Percentiles rank a stretch among this genome's conserved stretches.
Evolutionary conservation across 2,329 filamentous ascomycete genomes (phyloP).

Genomic region (Boeremia exigua): DNA sequence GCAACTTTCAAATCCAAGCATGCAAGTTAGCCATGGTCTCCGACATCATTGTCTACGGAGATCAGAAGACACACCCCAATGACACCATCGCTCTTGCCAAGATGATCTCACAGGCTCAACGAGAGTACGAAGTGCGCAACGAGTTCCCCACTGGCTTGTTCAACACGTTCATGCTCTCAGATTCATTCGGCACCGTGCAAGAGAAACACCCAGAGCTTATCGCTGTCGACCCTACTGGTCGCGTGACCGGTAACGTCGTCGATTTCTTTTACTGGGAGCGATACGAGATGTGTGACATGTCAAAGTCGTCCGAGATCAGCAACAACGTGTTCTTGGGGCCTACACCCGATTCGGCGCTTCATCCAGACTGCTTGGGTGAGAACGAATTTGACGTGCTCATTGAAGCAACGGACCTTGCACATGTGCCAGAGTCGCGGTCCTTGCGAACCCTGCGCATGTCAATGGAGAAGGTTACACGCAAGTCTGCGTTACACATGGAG

Average conservation of each 20-base stretch:
- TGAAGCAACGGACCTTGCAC: slow-evolving; percentile 85
- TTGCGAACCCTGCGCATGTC: slow-evolving; percentile 68
- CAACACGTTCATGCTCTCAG: slow-evolving; percentile 80
- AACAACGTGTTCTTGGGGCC: slow-evolving; percentile 90
- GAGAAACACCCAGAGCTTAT: slow-evolving; percentile 72
- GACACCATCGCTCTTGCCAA: slow-evolving; percentile 70
- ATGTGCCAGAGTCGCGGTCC: slow-evolving; percentile 71
- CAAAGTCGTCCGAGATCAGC: slow-evolving; percentile 84
- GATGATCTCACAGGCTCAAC: slow-evolving; percentile 76
- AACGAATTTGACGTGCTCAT: slow-evolving; percentile 82
- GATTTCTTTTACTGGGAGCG: slow-evolving; percentile 92
- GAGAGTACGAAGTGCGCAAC: slow-evolving; percentile 70
- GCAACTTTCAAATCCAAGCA: slow-evolving; percentile 96
- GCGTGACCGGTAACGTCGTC: slow-evolving; percentile 76
- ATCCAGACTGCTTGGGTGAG: slow-evolving; percentile 47
- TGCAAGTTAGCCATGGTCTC: slow-evolving; percentile 87
- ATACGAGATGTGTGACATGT: slow-evolving; percentile 92
- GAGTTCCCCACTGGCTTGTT: slow-evolving; percentile 66
- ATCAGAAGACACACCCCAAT: slow-evolving; percentile 66
- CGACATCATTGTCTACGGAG: slow-evolving; percentile 91
- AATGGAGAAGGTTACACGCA: slow-evolving; percentile 52
- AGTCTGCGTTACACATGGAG: slow-evolving; percentile 66
- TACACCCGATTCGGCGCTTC: slow-evolving; percentile 72
- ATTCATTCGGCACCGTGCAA: slow-evolving; percentile 64
- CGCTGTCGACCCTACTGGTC: slow-evolving; percentile 73